Evolutionary conservation across 805 yeast genomes (phyloP), one percentile per base, ranked within the genome.

Genomic region (Hemisphaericaspora nanyangensis): DNA sequence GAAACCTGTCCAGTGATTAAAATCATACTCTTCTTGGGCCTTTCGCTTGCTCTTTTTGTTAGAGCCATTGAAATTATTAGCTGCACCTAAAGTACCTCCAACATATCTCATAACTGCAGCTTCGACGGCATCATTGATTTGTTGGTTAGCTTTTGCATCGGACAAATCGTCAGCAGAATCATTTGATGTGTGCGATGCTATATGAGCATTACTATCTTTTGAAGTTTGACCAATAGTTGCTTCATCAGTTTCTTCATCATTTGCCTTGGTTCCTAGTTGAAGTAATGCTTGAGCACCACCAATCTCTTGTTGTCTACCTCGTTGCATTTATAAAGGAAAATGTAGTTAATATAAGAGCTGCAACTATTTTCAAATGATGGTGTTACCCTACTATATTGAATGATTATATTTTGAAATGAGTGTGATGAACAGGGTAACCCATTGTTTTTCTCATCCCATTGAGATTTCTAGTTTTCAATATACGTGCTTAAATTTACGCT

Each of bases 81-180:
- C 50, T n/a, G 45, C 50, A 35, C 62, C 77, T 30, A 82, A 58
- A 1, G 80, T 74, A 6, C 82, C 84, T 15, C 84, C 87, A 11
- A 83, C 91, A 48, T 77, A 76, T 39, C 76, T 72, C 77, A 84
- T 70, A 13, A 85, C 89, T 0, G 89, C 93, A 13, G 85, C 93
- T 51, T 83, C 93, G 3, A 83, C 93, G 11, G 77, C 79, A 41
- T 68, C 74, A 35, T 63, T 68, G 24, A 68, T 52, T 48, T 65
- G 71, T 43, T 66, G 70, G 44, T 59, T 59, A 11, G 61, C 56
- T 7, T 59, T 58, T 29, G 61, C 60, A 13, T 55, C 51, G n/a
- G 49, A 55, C 6, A 40, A 26, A 17, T 48, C 52, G 10, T 38
- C 42, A 26, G 34, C 48, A 12, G 46, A 43, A 7, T 45, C 38